Percentiles rank a stretch among this genome's conserved stretches.
Conservation (phyloP, 371 early-diverging fungal species). For the Thermomucor indicae-seudaticae region DNA sequence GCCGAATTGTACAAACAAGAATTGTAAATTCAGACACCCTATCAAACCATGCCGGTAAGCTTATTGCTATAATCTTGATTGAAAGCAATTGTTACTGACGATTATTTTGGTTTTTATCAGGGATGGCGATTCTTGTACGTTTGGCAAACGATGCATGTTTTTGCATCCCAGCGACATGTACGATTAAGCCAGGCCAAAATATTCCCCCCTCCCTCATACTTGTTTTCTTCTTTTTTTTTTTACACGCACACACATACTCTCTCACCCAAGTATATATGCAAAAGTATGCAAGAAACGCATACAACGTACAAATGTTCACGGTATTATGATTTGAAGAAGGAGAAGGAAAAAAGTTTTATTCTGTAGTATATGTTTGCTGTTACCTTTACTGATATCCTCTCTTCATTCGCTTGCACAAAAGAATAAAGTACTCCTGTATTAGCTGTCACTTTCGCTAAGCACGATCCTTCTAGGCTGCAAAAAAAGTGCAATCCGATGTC, state of each 20-base stretch:
- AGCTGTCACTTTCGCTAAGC: too few species aligned
- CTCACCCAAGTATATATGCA: too few species aligned
- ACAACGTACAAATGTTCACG: too few species aligned
- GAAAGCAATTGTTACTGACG: not conserved
- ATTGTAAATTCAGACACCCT: slow-evolving; percentile 56
- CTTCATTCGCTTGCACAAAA: too few species aligned
- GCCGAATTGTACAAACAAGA: slow-evolving; percentile 57
- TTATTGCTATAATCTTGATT: not conserved
- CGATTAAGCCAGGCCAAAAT: slow-evolving; percentile 6
- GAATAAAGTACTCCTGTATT: too few species aligned
- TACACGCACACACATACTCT: not conserved
- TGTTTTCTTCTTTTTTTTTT: not conserved
- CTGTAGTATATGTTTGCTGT: too few species aligned
- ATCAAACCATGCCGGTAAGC: slow-evolving; percentile 47
- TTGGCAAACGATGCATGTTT: slow-evolving; percentile 49
- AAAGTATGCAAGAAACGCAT: too few species aligned
- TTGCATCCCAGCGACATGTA: slow-evolving; percentile 42
- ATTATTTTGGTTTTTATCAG: slow-evolving; percentile 17
- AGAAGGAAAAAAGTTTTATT: too few species aligned
- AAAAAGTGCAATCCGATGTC: too few species aligned
- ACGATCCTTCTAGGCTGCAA: too few species aligned
- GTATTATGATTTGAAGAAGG: too few species aligned
- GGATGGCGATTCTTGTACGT: slow-evolving; percentile 40
- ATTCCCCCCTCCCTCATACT: not conserved
- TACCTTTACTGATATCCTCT: too few species aligned